phyloP scores from a whole-genome alignment of 2,329 filamentous ascomycete genomes.

The Metarhizium anisopliae region DNA sequence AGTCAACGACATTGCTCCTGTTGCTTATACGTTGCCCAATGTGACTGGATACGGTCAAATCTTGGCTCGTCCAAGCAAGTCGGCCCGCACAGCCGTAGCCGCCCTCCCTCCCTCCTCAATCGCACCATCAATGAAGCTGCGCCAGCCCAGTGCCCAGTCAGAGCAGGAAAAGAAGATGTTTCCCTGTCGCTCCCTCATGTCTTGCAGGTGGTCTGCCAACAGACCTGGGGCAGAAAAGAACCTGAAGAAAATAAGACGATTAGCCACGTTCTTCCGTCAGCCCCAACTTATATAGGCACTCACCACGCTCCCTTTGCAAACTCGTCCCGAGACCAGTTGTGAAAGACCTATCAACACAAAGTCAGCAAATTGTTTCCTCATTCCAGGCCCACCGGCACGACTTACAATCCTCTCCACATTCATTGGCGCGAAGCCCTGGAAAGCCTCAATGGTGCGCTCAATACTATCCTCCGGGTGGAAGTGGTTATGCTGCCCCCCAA shows the following conservation, averaged over 20 bases:
- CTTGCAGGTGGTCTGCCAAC: constrained; percentile 26
- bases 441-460: constrained; percentile 19
- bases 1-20: background rate
- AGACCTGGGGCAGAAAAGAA: constrained; percentile 30
- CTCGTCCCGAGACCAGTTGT: constrained; percentile 39
- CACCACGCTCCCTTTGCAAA: constrained; percentile 35
- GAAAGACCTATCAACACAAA: constrained; percentile 26
- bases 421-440: constrained; percentile 24
- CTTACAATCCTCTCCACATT: constrained; percentile 18
- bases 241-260: constrained; percentile 2
- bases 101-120: constrained; percentile 30
- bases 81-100: background rate
- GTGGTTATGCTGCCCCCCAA: constrained; percentile 32
- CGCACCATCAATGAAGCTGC: constrained; percentile 40
- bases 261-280: background rate
- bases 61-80: background rate
- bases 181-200: constrained; percentile 30
- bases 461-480: constrained; percentile 34
- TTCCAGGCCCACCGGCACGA: background rate
- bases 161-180: constrained; percentile 37
- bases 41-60: background rate
- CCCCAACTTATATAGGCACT: constrained; percentile 1
- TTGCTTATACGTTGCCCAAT: background rate
- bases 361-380: background rate
- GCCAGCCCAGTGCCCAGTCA: constrained; percentile 40